Evolutionary conservation across 1,284 basidiomycete genomes (phyloP), one percentile per base, ranked within the genome.

Genomic region (Ganoderma resinaceum): DNA sequence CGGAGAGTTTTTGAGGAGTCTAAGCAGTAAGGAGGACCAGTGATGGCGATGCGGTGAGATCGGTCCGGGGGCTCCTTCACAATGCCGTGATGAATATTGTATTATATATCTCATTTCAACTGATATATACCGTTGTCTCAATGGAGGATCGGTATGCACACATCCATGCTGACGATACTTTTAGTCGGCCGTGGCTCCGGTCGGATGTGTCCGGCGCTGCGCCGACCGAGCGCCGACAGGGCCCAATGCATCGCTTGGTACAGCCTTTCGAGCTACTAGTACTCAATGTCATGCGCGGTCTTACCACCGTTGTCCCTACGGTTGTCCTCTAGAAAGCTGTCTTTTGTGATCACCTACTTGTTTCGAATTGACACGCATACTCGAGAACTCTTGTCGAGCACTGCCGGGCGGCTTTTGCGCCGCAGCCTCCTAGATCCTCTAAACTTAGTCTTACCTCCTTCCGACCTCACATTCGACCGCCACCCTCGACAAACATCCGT

Each of bases 1-100:
- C 78, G 92, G 94, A 18, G 96, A 98, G 80, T 99, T 96, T 84
- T 98, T 97, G 86, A 85, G 94, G 46, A 95, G 95, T 76, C 79
- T 97, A 66, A 89, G 91, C 69, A 84, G 84, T 20, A 79, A 80
- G 66, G 78, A 79, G 37, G 71, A 73, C 35, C 64, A 72, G 37
- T 76, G 46, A 73, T 60, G 23, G 4, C 35, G 35, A 38, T 59
- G n/a, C 40, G n/a, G 37, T 59, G n/a, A 14, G 23, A 26, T 16
- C 8, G 11, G n/a, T 26, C 58, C 9, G 58, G 23, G 8, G 23
- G 11, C n/a, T n/a, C 37, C 37, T n/a, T 42, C 37, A n/a, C 37
- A 18, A 38, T 38, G 38, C 23, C 23, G 11, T 12, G 37, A 40
- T 40, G 35, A 2, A 60, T 26, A 23, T 40, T n/a, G 12, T 37